Conservation (phyloP, 139 green algal genomes). For the Picochlorum costavermella region DNA sequence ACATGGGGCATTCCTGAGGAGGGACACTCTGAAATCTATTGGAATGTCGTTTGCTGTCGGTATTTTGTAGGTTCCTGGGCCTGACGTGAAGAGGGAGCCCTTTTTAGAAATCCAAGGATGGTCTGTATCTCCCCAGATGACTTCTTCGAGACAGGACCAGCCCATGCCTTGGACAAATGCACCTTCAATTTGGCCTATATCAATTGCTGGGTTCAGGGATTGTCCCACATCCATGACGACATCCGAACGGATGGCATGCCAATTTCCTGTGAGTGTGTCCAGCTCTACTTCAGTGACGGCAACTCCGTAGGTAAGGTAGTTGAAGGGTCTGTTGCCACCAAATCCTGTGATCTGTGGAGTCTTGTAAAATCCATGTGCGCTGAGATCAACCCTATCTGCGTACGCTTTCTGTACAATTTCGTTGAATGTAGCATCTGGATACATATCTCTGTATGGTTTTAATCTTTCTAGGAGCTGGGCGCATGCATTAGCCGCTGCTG, state of each 20-base stretch:
- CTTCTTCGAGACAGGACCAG: conserved; percentile 90
- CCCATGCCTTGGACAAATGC: conserved; percentile 91
- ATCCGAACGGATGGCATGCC: conserved; percentile 65
- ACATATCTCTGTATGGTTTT: conserved; percentile 35
- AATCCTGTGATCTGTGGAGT: conserved; percentile 86
- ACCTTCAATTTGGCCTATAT: conserved; percentile 94
- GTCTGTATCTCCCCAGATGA: conserved; percentile 85
- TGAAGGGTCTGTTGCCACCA: conserved; percentile 73
- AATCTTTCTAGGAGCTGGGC: conserved; percentile 72
- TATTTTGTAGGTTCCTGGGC: conserved; percentile 88
- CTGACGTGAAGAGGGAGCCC: conserved; percentile 70
- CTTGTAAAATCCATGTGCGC: conserved; percentile 88
- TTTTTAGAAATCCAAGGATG: conserved; percentile 65
- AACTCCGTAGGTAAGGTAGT: conserved; percentile 77
- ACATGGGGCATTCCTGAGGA: conserved; percentile 77
- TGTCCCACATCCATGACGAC: conserved; percentile 92
- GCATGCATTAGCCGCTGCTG: conserved; percentile 83
- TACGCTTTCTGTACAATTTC: conserved; percentile 70
- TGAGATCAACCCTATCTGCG: conserved; percentile 80
- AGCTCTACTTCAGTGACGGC: conserved; percentile 81
- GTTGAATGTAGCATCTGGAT: conserved; percentile 20
- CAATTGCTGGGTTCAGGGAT: conserved; percentile 91
- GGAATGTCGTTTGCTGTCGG: conserved; percentile 94
- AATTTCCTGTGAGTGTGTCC: conserved; percentile 79
- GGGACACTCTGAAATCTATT: conserved; percentile 78